Evolutionary conservation across 2,329 filamentous ascomycete genomes (phyloP).

Genomic region (Exophiala sideris): DNA sequence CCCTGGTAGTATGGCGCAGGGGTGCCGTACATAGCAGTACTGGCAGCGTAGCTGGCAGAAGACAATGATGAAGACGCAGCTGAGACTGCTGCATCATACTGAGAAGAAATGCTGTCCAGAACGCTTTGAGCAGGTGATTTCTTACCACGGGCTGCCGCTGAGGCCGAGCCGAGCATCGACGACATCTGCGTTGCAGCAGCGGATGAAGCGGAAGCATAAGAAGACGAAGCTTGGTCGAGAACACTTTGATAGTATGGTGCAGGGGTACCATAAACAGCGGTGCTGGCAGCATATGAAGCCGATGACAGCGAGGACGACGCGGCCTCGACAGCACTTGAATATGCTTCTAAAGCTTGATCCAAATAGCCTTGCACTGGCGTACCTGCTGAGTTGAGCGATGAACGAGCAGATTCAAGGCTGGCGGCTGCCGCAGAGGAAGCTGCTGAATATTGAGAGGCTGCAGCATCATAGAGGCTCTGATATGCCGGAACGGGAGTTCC

Average conservation of each 20-base stretch:
- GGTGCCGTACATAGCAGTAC: conserved; percentile 30
- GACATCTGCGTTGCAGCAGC: conserved; percentile 40
- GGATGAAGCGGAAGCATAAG: conserved; percentile 37
- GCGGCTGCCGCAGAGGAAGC: conserved; percentile 62
- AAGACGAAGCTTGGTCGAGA: conserved; percentile 35
- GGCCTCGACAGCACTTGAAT: conserved; percentile 42
- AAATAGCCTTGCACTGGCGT: conserved; percentile 39
- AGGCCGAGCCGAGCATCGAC: too few relatives aligned
- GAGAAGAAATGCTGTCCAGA: conserved; percentile 43
- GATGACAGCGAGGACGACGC: conserved; percentile 42
- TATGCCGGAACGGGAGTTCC: conserved; percentile 47
- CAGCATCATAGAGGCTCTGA: conserved; percentile 37
- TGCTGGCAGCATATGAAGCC: conserved; percentile 34
- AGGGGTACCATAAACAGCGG: conserved; percentile 31
- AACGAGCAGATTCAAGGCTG: conserved; percentile 56
- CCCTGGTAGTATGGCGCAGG: conserved; percentile 36
- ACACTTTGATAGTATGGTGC: conserved; percentile 36
- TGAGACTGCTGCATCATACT: conserved; percentile 44
- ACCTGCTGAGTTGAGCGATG: conserved; percentile 29
- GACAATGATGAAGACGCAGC: conserved; percentile 43
- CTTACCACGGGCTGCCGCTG: too few relatives aligned
- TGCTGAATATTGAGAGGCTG: conserved; percentile 55
- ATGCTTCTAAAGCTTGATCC: conserved; percentile 44
- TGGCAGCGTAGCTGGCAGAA: conserved; percentile 34
- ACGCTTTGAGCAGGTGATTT: conserved; percentile 36